Evolutionary conservation across 169 alveolate species (phyloP).

Genomic region (Plasmodium fragile): DNA sequence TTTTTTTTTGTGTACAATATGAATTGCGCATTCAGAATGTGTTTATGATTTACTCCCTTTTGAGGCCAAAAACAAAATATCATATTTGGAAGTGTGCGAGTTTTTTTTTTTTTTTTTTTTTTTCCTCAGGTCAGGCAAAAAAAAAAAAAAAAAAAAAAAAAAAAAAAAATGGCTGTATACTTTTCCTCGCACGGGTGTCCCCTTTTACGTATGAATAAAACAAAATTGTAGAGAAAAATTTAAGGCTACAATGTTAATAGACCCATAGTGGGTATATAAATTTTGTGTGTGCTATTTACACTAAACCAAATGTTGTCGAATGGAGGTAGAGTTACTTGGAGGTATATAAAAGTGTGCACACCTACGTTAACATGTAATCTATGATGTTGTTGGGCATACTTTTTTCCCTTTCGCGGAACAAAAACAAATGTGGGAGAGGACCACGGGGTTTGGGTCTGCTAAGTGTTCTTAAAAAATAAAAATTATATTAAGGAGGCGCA

Average conservation of each 20-base stretch:
- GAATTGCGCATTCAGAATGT: neutral
- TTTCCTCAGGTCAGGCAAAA: no score
- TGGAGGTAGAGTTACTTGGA: neutral
- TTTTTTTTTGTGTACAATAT: neutral
- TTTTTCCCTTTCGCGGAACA: slow-evolving; percentile 10
- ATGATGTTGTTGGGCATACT: neutral
- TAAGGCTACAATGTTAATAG: neutral
- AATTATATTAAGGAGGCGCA: neutral
- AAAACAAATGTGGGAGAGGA: slow-evolving; percentile 17
- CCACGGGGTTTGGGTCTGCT: neutral
- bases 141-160: no score
- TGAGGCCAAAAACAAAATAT: neutral
- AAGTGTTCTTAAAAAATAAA: slow-evolving; percentile 7
- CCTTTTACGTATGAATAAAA: neutral
- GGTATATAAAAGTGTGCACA: neutral
- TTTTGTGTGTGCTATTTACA: neutral
- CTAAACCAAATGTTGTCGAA: neutral
- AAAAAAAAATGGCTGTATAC: neutral
- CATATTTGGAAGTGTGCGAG: neutral
- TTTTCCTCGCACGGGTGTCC: neutral
- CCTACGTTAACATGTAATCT: neutral
- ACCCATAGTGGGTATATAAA: neutral
- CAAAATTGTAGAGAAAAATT: neutral
- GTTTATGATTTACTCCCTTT: neutral
- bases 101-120: neutral